phyloP scores from a whole-genome alignment of 2,329 filamentous ascomycete species.

The Aspergillus pseudoglaucus region DNA sequence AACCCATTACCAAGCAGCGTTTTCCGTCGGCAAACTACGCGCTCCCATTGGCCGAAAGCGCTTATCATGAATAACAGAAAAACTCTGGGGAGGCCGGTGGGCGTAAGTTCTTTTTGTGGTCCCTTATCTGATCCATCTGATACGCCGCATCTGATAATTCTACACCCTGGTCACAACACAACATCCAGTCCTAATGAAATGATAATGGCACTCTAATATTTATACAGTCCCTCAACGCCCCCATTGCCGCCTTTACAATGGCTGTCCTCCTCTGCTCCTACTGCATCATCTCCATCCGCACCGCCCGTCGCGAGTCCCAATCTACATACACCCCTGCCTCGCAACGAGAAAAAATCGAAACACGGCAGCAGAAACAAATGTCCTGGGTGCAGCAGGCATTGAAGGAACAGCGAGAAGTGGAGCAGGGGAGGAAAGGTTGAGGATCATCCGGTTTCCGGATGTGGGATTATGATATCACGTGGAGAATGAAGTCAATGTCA shows the following conservation, averaged over 20 bases:
- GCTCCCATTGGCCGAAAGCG: neutral
- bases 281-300: constrained; percentile 57
- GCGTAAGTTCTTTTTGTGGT: neutral
- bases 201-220: neutral
- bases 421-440: neutral
- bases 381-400: constrained; percentile 29
- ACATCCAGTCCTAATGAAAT: neutral
- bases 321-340: constrained; percentile 26
- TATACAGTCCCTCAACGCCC: constrained; percentile 49
- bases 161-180: neutral
- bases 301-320: constrained; percentile 60
- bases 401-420: constrained; percentile 14
- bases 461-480: neutral
- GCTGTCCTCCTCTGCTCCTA: constrained; percentile 55
- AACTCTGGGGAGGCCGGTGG: neutral
- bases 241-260: constrained; percentile 59
- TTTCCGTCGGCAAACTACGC: neutral
- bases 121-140: neutral
- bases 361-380: constrained; percentile 22
- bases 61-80: neutral
- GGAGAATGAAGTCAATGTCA: neutral
- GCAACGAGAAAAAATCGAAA: constrained; percentile 38
- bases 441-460: neutral
- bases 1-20: neutral
- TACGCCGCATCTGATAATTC: too few species aligned